These are phyloP conservation scores for Trichoderma asperelloides DNA, from an alignment of 495 filamentous ascomycete species.

Conservation along the genomic window DNA sequence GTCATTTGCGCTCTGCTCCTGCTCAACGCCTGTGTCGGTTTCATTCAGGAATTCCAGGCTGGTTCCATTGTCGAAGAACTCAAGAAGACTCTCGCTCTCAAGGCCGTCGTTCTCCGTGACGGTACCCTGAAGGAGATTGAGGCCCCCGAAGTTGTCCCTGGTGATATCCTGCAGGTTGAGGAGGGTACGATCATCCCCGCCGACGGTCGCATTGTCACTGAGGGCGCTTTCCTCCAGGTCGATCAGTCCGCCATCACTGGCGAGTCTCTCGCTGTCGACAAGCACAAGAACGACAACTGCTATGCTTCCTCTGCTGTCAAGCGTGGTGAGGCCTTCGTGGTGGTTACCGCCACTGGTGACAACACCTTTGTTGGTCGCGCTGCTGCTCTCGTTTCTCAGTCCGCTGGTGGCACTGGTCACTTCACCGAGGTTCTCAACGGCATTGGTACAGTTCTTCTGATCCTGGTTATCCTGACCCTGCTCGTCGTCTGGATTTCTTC, in stretches of 20 bases:
- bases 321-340: conserved; percentile 75
- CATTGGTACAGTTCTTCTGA: conserved; percentile 74
- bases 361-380: conserved; percentile 84
- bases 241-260: conserved; percentile 90
- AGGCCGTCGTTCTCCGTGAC: conserved; percentile 75
- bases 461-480: conserved; percentile 71
- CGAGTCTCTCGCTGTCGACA: conserved; percentile 86
- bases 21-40: conserved; percentile 80
- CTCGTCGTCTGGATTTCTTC: conserved; percentile 77
- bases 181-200: conserved; percentile 88
- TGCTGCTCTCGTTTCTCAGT: conserved; percentile 72
- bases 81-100: conserved; percentile 82
- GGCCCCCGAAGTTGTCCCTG: conserved; percentile 72
- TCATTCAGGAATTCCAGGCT: conserved; percentile 82
- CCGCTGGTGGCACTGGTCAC: conserved; percentile 63
- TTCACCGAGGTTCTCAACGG: conserved; percentile 83
- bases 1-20: conserved; percentile 65
- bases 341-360: conserved; percentile 76
- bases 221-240: conserved; percentile 74
- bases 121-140: conserved; percentile 62
- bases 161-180: conserved; percentile 82
- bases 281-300: conserved; percentile 66
- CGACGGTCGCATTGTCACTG: conserved; percentile 75
- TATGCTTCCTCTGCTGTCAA: conserved; percentile 84
- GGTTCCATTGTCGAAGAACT: conserved; percentile 86